phyloP scores from a whole-genome alignment of 2,329 filamentous ascomycete genomes.

The Penicillium oxalicum region DNA sequence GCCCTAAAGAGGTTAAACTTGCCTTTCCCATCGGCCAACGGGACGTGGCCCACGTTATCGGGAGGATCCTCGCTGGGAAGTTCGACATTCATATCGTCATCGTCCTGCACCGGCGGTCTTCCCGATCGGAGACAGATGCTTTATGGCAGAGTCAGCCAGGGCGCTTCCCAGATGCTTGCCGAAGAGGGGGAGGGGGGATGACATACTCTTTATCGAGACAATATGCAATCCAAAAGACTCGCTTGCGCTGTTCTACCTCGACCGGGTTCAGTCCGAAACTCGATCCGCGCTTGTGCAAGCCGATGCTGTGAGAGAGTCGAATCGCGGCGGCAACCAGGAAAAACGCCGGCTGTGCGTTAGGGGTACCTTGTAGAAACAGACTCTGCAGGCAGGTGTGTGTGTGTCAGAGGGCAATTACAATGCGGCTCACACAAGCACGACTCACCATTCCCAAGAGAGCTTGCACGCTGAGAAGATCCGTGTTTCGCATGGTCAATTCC shows the following conservation, averaged over 20 bases:
- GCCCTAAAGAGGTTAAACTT: conserved; percentile 93
- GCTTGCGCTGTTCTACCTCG: conserved; percentile 83
- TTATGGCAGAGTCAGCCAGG: neutral
- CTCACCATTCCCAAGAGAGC: conserved; percentile 79
- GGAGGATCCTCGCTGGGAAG: conserved; percentile 82
- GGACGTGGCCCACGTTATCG: conserved; percentile 93
- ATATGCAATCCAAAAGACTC: conserved; percentile 73
- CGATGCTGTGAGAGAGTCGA: conserved; percentile 85
- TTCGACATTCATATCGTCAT: conserved; percentile 91
- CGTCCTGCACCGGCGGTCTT: conserved; percentile 64
- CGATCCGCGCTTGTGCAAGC: conserved; percentile 85
- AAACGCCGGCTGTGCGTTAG: conserved; percentile 91
- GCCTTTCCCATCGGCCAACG: conserved; percentile 76
- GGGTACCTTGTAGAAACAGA: conserved; percentile 90
- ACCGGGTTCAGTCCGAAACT: conserved; percentile 90
- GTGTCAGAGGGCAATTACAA: neutral
- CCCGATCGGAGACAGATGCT: conserved; percentile 66
- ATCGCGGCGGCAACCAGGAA: conserved; percentile 88
- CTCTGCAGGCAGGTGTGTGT: conserved; percentile 41
- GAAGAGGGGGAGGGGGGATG: neutral
- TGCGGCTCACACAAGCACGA: neutral
- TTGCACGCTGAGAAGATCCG: conserved; percentile 89
- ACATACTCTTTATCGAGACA: conserved; percentile 64
- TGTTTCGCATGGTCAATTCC: conserved; percentile 92
- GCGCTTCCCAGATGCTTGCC: neutral